A percentile compares a stretch with the other conserved stretches of the same genome.
These are phyloP conservation scores for Fragaria ananassa DNA, from an alignment of 306 rosid genomes.

Conservation along the genomic window DNA sequence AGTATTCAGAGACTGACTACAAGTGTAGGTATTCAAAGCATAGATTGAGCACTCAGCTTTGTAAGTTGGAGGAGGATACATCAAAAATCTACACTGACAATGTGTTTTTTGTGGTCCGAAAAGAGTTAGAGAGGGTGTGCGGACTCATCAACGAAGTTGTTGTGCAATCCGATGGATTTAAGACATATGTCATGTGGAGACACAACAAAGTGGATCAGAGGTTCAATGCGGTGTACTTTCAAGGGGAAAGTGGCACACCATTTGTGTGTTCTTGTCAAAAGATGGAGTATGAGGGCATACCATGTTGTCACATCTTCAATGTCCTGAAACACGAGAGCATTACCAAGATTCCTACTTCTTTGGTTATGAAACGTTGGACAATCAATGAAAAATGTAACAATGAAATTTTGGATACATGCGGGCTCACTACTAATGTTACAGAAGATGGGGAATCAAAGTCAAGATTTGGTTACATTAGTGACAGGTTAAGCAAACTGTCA, in stretches of 20 bases:
- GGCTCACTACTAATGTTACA: no score
- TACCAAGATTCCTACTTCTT: not conserved
- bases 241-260: not conserved
- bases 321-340: not conserved
- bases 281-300: not conserved
- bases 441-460: no score
- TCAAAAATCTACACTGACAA: not conserved
- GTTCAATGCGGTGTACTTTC: not conserved
- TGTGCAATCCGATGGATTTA: not conserved
- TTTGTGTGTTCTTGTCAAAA: not conserved
- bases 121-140: not conserved
- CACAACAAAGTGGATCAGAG: not conserved
- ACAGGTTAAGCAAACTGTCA: not conserved
- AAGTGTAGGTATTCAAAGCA: not conserved
- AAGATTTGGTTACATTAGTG: no score
- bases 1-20: not conserved
- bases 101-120: not conserved
- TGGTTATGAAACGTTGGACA: not conserved
- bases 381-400: no score
- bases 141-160: not conserved
- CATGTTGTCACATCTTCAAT: no score
- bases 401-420: no score
- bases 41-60: not conserved
- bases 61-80: not conserved
- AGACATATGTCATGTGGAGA: not conserved